Base-by-base conservation (phyloP, 768 basidiomycete genomes). In the Leccinum incarnatum region DNA sequence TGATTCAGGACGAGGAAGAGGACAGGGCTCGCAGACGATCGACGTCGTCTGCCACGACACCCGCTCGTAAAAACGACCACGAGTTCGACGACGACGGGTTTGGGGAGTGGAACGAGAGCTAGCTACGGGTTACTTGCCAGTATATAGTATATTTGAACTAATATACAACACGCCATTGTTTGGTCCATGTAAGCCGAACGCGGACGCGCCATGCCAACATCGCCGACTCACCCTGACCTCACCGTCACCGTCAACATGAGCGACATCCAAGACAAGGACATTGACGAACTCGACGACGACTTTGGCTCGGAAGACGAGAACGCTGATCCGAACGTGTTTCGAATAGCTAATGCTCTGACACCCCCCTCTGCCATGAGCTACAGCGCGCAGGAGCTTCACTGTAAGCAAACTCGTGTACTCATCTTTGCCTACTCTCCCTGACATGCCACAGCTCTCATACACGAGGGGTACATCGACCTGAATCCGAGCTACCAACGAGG, bases 401-500 rank as follows among this genome's bases (percentile, higher is more conserved):
- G 83, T 84, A 55, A 62, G 78, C 54, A 1, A 8, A 32, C 34
- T 46, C 51, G 32, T n/a, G 32, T 12, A 12, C 30, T 29, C 0
- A n/a, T 56, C 17, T 17, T 54, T 52, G 52, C 19, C 51, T 14
- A 14, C 27, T 42, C 25, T 14, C 9, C 40, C 55, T 63, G 11
- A 66, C 54, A 11, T 47, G 30, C 27, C 47, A 36, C 56, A 89
- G 88, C 71, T 9, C 76, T 82, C 34, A 88, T 91, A 57, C 88
- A 89, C 67, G 81, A 87, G 36, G 87, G 88, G 5, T 73, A 72
- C 0, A 87, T 92, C 54, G 87, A 91, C 67, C 73, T 92, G 25
- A 81, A 84, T 54, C 89, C 90, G 0, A 74, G 82, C 19, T 91
- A 90, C 67, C 89, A 91, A 68, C 76, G 89, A 79, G 89, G 88